Evolutionary conservation across 352 stramenopile genomes (phyloP), one percentile per base, ranked within the genome.

Genomic region (Globisporangium okanoganense): DNA sequence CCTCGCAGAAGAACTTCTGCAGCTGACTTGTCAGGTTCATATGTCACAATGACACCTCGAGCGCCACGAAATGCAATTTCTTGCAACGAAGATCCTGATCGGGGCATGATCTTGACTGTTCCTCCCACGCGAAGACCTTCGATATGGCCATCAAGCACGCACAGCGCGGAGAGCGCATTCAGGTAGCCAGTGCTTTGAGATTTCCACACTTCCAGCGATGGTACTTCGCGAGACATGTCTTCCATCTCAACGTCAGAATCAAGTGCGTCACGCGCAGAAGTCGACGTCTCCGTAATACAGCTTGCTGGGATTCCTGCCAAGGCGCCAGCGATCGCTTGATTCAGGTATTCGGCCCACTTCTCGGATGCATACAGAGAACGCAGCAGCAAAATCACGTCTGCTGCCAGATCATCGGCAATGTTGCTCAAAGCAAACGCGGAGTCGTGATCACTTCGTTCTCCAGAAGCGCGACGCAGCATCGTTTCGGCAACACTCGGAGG

Each of bases 241-340:
- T 94, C 87, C 83, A 93, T 93, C 56, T 94, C 87, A 14, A 94
- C 82, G 66, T 95, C 85, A 1, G 76, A 77, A 55, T 95, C 85
- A 0, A 67, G 64, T 6, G 56, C 68, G 50, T 72, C 64, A 31
- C 53, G 35, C 14, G 44, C 14, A 16, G 25, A 31, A 12, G 49
- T 27, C 40, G 64, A 61, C 54, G 63, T 35, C 44, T 86, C 72
- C 2, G 69, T 85, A 25, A 85, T 50, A 49, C 75, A 87, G 14
- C 55, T 64, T 40, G 62, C 54, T 22, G 81, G 78, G 25, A 93
- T 78, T 2, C 64, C 70, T 18, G 68, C 62, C 10, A 95, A 70
- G 18, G 86, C 75, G 2, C 70, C 62, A 7, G 83, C 65, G 51
- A 95, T 75, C 5, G 81, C 78, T 48, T 70, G 65, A 49, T 90